A percentile compares a stretch with the other conserved stretches of the same genome.
phyloP scores from a whole-genome alignment of 2,329 filamentous ascomycete genomes.

The Fusarium armeniacum region DNA sequence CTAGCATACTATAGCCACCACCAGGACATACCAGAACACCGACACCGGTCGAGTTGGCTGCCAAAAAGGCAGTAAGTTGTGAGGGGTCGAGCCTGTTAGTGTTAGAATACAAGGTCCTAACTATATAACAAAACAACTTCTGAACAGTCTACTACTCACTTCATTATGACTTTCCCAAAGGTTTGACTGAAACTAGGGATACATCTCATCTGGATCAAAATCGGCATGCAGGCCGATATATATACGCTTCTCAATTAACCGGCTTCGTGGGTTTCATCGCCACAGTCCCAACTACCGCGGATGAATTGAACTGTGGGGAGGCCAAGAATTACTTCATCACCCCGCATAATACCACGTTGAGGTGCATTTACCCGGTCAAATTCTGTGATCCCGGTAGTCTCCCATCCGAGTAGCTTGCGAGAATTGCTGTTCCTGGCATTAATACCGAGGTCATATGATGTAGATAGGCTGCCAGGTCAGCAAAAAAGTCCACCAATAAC shows the following conservation, averaged over 20 bases:
- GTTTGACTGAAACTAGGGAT: neutral
- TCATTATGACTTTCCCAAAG: neutral
- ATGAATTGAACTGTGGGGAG: slow-evolving; percentile 21
- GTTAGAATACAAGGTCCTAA: neutral
- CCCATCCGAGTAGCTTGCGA: neutral
- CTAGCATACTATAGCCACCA: slow-evolving; percentile 29
- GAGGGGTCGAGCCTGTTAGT: slow-evolving; percentile 11
- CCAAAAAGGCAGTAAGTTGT: slow-evolving; percentile 21
- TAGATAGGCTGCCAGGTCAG: neutral
- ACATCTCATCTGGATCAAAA: no score
- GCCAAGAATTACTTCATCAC: neutral
- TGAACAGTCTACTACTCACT: neutral
- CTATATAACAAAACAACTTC: rapidly evolving
- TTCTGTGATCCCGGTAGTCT: neutral
- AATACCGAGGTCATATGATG: slow-evolving; percentile 4
- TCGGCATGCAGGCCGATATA: neutral
- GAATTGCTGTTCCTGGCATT: neutral
- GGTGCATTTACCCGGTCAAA: slow-evolving; percentile 12
- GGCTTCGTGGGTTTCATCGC: neutral
- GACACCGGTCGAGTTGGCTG: slow-evolving; percentile 25
- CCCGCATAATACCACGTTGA: slow-evolving; percentile 9
- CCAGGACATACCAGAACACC: slow-evolving; percentile 35
- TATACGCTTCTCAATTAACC: neutral
- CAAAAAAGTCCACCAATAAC: slow-evolving; percentile 18
- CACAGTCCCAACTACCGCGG: neutral